Evolutionary conservation across 257 asterid genomes (phyloP), one percentile per base, ranked within the genome.

Genomic region (Verbena officinalis): DNA sequence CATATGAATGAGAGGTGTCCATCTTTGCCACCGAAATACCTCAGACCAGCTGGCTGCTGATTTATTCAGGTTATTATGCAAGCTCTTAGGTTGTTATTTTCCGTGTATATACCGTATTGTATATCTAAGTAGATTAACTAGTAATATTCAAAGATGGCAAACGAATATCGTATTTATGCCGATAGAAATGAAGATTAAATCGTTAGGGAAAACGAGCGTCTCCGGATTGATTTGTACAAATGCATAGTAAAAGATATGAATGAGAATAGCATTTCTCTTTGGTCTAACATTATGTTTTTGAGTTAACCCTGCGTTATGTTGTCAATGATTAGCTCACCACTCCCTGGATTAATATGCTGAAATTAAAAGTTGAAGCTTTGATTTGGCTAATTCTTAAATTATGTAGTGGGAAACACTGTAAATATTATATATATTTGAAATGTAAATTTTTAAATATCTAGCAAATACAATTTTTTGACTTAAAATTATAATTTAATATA

Each of bases 1-100:
- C 95, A 81, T 75, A 91, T 91, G 98, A 91, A 91, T 12, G 98
- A 91, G 80, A 80, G 62, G 72, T 91, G 98, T 79, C 95, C 98
- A 0, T 80, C 98, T 16, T 64, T 86, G 78, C 95, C 98, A 13
- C 89, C 90, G 4, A 68, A 83, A 22, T 91, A 91, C 65, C 30
- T 23, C 71, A 80, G 98, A 71, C 81, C 95, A 9, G n/a, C 51
- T n/a, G 84, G 82, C 76, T 91, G 98, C 86, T 91, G 86, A 36
- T 23, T 54, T 30, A 44, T 62, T 13, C 14, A 4, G 40, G 62
- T 39, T 48, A 53, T 16, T 11, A 14, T 22, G 48, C 30, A 5
- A 72, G 72, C 36, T 33, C 24, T 9, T 48, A 61, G 56, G 20
- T 60, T 24, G 58, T 15, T 12, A 4, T 21, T 22, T 5, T 39